These are phyloP conservation scores for Cyclostephanos invisitatus DNA, from an alignment of 108 stramenopile genomes.

Conservation along the genomic window DNA sequence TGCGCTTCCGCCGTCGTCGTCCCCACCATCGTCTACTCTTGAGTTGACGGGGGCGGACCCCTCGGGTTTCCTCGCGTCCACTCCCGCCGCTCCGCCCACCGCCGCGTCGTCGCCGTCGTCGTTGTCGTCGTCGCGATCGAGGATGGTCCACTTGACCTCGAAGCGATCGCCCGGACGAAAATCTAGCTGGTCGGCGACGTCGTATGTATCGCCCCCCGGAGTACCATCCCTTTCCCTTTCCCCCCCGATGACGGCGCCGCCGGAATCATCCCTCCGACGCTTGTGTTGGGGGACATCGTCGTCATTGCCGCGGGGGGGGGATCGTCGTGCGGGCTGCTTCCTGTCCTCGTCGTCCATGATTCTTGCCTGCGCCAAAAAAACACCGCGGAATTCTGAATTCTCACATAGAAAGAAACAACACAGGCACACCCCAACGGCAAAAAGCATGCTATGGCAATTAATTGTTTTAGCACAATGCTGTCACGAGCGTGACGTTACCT, in stretches of 20 bases:
- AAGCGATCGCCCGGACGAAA: slow-evolving; percentile 30
- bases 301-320: not conserved
- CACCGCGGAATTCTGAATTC: too few relatives aligned
- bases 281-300: not conserved
- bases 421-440: too few relatives aligned
- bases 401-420: too few relatives aligned
- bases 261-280: not conserved
- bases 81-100: not conserved
- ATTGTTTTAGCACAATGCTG: too few relatives aligned
- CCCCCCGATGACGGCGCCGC: not conserved
- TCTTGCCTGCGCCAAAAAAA: too few relatives aligned
- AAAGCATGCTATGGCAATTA: too few relatives aligned
- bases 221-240: not conserved
- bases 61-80: not conserved
- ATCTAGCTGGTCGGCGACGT: slow-evolving; percentile 18
- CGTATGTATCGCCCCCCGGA: not conserved
- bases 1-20: not conserved
- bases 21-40: not conserved
- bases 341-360: slow-evolving; percentile 7
- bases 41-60: not conserved
- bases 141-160: slow-evolving; percentile 42
- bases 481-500: too few relatives aligned
- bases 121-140: slow-evolving; percentile 11
- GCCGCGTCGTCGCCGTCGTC: slow-evolving; percentile 13
- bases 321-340: slow-evolving; percentile 3